Evolutionary conservation across 2,329 filamentous ascomycete species (phyloP), one percentile per base, ranked within the genome.

Genomic region (Aspergillus viridinutans): DNA sequence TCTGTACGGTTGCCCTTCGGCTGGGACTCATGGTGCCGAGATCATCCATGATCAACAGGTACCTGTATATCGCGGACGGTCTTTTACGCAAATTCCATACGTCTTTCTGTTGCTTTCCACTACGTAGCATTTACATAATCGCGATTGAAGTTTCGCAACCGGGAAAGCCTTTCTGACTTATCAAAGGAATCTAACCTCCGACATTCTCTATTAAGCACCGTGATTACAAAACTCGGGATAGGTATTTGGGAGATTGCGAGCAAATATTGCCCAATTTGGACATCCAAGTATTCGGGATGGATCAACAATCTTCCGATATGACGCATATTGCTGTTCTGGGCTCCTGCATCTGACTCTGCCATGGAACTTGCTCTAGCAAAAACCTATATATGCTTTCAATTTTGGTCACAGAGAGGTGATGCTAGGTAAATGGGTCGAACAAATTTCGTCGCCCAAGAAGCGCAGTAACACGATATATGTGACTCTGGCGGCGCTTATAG

Each of bases 301-400:
- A 56, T 53, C 17, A 56, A 52, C 9, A 2, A 23, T 55, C 21
- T 21, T 17, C 54, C 57, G 51, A 10, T 14, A 59, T 57, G 57
- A 59, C 57, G 57, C 57, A 57, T 56, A 3, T 50, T 52, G 29
- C 25, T 10, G 5, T 35, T 17, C 32, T 35, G 4, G 32, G 32
- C 14, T 35, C 14, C 14, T 14, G 32, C 32, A 14, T 38, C 32
- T 32, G 29, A 32, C 12, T 32, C 29, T 17, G 17, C 49, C 45
- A 48, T 52, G 38, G 49, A 56, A 52, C 49, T 35, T n/a, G 43
- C 43, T 53, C 40, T 32, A 28, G 43, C 20, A 23, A 14, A 47
- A 25, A 12, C 23, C 21, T 23, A 38, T 25, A 25, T 12, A 47
- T 47, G 23, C 23, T 23, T 21, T 47, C 43, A 23, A 47, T 47